Evolutionary conservation across 176 grass and related monocot species (phyloP).

Genomic region (Panicum miliaceum): DNA sequence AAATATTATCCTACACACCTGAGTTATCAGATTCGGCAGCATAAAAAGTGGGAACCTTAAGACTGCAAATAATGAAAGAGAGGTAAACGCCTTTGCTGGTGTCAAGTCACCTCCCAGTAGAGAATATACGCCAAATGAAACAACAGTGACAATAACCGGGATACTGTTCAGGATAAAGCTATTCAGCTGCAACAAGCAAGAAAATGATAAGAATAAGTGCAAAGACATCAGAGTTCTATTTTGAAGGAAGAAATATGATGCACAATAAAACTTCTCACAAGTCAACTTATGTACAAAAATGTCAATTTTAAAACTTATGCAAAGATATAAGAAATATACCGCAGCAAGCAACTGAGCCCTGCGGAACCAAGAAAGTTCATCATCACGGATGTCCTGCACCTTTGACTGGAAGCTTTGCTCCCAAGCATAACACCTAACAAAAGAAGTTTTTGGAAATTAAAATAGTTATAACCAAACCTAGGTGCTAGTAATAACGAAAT

Average conservation of each 20-base stretch:
- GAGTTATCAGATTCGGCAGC: slow-evolving; percentile 98
- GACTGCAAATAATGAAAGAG: slow-evolving; percentile 92
- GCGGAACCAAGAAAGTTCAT: slow-evolving; percentile 97
- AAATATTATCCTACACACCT: slow-evolving; percentile 55
- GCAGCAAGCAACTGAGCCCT: slow-evolving; percentile 87
- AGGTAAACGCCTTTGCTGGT: slow-evolving; percentile 98
- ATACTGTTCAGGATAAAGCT: slow-evolving; percentile 97
- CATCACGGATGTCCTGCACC: slow-evolving; percentile 86
- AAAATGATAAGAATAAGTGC: background rate
- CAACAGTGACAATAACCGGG: slow-evolving; percentile 85
- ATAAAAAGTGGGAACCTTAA: slow-evolving; percentile 96
- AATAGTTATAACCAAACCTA: slow-evolving; percentile 16
- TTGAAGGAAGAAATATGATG: background rate
- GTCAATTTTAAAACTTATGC: background rate
- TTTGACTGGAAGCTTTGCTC: slow-evolving; percentile 99
- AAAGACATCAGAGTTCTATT: slow-evolving; percentile 24
- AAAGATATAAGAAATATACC: slow-evolving; percentile 52
- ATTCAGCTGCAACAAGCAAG: slow-evolving; percentile 80
- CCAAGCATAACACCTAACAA: slow-evolving; percentile 94
- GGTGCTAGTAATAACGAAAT: background rate
- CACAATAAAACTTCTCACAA: slow-evolving; percentile 16
- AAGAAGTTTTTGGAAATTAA: slow-evolving; percentile 5
- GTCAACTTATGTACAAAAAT: slow-evolving; percentile 31
- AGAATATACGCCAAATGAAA: slow-evolving; percentile 91
- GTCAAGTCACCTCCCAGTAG: slow-evolving; percentile 92